These are phyloP conservation scores for Sphaerulina musiva DNA, from an alignment of 2,329 filamentous ascomycete genomes.

Conservation along the genomic window DNA sequence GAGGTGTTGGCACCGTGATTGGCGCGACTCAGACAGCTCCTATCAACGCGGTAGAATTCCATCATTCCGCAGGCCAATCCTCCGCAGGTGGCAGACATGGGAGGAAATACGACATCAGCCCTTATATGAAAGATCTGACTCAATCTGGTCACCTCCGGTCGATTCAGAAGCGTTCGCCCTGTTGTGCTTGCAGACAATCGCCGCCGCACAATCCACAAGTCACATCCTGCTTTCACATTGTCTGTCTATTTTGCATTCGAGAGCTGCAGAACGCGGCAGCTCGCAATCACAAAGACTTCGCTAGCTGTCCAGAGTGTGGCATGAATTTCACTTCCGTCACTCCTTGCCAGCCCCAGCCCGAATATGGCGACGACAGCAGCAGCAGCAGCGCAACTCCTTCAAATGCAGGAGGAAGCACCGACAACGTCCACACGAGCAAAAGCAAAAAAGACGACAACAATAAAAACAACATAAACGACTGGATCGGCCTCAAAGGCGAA, in stretches of 20 bases:
- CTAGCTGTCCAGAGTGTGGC: constrained; percentile 36
- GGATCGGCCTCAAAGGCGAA: constrained; percentile 35
- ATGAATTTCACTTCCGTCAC: constrained; percentile 18
- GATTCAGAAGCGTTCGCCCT: constrained; percentile 34
- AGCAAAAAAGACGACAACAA: neutral
- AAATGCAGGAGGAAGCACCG: neutral
- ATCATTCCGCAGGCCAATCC: constrained; percentile 6
- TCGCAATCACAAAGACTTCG: constrained; percentile 18
- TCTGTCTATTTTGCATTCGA: constrained; percentile 47
- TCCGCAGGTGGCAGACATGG: constrained; percentile 34
- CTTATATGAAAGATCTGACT: constrained; percentile 36
- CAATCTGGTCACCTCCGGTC: constrained; percentile 35
- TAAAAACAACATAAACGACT: constrained; percentile 24
- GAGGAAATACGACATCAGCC: constrained; percentile 36
- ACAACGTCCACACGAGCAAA: constrained; percentile 6
- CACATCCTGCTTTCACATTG: constrained; percentile 51
- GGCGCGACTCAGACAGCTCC: constrained; percentile 15
- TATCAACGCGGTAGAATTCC: constrained; percentile 16
- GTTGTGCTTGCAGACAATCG: constrained; percentile 39
- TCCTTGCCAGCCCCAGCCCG: neutral
- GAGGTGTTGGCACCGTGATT: constrained; percentile 18
- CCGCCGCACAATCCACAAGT: constrained; percentile 38
- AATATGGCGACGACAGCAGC: neutral
- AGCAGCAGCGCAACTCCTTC: no score
- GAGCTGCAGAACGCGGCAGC: constrained; percentile 30